Evolutionary conservation across 305 asterid genomes (phyloP).

Genomic region (Fraxinus albicans): DNA sequence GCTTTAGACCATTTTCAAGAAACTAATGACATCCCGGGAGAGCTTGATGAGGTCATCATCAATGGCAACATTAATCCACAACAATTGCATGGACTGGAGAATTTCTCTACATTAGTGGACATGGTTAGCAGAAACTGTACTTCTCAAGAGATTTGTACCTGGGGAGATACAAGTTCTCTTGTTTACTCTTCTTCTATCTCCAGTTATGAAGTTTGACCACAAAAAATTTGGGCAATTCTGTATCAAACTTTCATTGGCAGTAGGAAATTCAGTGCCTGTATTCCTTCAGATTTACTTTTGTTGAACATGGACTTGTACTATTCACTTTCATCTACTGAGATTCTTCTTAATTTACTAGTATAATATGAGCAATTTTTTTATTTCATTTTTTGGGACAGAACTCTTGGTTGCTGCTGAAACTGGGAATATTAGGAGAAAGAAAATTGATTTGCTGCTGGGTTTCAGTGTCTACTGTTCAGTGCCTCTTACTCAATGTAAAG

Average conservation of each 20-base stretch:
- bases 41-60: slow-evolving; percentile 6
- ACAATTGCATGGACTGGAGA: slow-evolving; percentile 28
- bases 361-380: neutral
- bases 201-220: slow-evolving; percentile 24
- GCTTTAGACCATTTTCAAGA: slow-evolving; percentile 20
- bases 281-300: slow-evolving; percentile 29
- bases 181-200: slow-evolving; percentile 26
- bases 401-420: slow-evolving; percentile 32
- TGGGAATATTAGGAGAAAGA: slow-evolving; percentile 16
- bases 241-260: slow-evolving; percentile 9
- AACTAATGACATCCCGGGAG: slow-evolving; percentile 15
- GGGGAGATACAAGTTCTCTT: slow-evolving; percentile 40
- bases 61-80: slow-evolving; percentile 18
- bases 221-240: neutral
- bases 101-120: slow-evolving; percentile 18
- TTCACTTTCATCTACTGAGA: slow-evolving; percentile 37
- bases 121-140: slow-evolving; percentile 8
- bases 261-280: slow-evolving; percentile 11
- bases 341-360: slow-evolving; percentile 6
- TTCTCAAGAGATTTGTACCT: slow-evolving; percentile 31
- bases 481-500: neutral
- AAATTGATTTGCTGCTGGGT: neutral
- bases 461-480: neutral
- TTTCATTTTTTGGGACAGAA: slow-evolving; percentile 9
- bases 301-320: slow-evolving; percentile 26